Percentiles rank a stretch among this genome's conserved stretches.
Conservation (phyloP, 2,329 filamentous ascomycete species). For the Raffaelea albimanens region DNA sequence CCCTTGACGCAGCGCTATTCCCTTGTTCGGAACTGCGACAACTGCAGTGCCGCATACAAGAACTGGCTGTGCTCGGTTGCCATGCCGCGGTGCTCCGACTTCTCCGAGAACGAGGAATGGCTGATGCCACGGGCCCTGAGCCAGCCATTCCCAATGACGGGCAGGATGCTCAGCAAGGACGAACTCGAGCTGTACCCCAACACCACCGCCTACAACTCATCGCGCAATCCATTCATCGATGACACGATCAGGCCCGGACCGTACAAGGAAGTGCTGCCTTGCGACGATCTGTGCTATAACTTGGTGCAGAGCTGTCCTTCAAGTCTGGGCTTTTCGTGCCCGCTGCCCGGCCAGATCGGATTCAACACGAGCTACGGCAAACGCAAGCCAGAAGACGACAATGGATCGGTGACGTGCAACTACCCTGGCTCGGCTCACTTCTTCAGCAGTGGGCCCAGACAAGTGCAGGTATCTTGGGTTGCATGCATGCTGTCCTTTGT, state of each 20-base stretch:
- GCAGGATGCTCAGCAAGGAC: slow-evolving; percentile 31
- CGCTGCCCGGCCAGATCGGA: slow-evolving; percentile 31
- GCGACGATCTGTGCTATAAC: slow-evolving; percentile 77
- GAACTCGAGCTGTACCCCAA: slow-evolving; percentile 17
- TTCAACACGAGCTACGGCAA: slow-evolving; percentile 38
- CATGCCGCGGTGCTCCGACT: slow-evolving; percentile 88
- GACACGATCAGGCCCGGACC: slow-evolving; percentile 65
- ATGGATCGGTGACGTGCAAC: slow-evolving; percentile 40
- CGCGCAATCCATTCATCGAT: slow-evolving; percentile 68
- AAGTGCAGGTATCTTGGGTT: background rate
- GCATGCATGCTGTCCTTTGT: no score
- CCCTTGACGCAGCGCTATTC: slow-evolving; percentile 68
- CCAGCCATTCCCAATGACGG: slow-evolving; percentile 63
- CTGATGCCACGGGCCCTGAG: slow-evolving; percentile 64
- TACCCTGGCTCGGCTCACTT: slow-evolving; percentile 51
- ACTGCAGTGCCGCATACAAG: slow-evolving; percentile 79
- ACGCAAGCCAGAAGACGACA: slow-evolving; percentile 12
- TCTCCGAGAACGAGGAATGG: slow-evolving; percentile 37
- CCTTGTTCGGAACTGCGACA: slow-evolving; percentile 62
- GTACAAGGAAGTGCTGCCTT: slow-evolving; percentile 88
- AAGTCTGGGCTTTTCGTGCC: slow-evolving; percentile 66
- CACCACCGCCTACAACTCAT: slow-evolving; percentile 38
- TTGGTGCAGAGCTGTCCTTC: slow-evolving; percentile 80
- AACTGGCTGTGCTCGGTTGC: slow-evolving; percentile 89
- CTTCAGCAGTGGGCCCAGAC: slow-evolving; percentile 22